Base-by-base conservation (phyloP, 805 yeast species). In the Ogataea trehaloabstinens region DNA sequence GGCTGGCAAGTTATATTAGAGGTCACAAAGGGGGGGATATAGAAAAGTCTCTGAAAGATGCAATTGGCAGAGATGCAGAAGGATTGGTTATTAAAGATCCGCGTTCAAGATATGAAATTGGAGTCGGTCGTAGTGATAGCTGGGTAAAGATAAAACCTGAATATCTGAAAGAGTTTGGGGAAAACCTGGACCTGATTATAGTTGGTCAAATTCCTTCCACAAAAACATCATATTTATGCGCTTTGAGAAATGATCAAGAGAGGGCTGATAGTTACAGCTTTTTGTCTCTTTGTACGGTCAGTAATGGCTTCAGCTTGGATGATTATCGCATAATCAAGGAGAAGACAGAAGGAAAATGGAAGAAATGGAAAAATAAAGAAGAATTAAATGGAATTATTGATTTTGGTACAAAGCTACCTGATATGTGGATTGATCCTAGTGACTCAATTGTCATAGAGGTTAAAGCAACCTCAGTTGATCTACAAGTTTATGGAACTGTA, bases 141-240 rank as follows among this genome's bases (percentile, higher is more conserved):
- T 91, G 97, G 96, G 67, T 88, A 12, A 91, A 91, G 54, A 75
- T 91, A 2, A 91, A 91, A 58, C 98, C 98, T 0, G 96, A 90
- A 49, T 90, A 89, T 55, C 66, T 89, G 37, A 83, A 80, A 39
- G 87, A 83, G 42, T 84, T 85, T 59, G 96, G 96, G 7, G 95
- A 89, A 46, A 85, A 85, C 52, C 66, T 89, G 45, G 98, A 91
- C 59, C 58, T 89, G 34, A 67, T 80, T 3, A 75, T 91, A 0
- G 80, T 90, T 41, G 99, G 97, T 0, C 82, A 80, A 39, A 80
- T 76, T 40, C 79, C 80, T 13, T 88, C 87, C 0, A 71, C 74
- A 17, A 91, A 91, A 34, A 73, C 80, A 19, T 73, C 87, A 8
- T 85, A 74, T 51, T 69, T 85, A 42, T 84, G 95, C 60, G 96